Percentiles rank a stretch among this genome's conserved stretches.
These are phyloP conservation scores for Alternaria sp. DNA, from an alignment of 2,329 filamentous ascomycete genomes.

Conservation along the genomic window DNA sequence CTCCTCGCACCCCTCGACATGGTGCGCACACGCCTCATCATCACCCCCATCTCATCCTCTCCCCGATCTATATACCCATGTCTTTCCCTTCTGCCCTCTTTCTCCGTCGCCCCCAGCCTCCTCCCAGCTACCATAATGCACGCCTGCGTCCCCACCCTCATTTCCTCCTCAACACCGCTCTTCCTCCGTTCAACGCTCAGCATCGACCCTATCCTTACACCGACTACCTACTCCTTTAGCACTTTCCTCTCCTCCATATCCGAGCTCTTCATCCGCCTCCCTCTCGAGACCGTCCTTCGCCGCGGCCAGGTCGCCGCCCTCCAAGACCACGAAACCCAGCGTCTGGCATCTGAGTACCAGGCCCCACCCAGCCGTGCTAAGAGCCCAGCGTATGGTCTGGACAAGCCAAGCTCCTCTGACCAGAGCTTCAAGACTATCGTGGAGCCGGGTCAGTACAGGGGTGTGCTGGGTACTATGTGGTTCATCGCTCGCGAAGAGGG, in stretches of 20 bases:
- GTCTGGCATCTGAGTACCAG: constrained; percentile 34
- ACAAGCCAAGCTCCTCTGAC: constrained; percentile 18
- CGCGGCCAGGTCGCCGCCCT: constrained; percentile 80
- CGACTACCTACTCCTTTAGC: constrained; percentile 79
- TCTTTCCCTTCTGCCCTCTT: constrained; percentile 77
- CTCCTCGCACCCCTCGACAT: constrained; percentile 87
- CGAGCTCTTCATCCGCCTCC: constrained; percentile 85
- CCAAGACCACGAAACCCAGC: constrained; percentile 43
- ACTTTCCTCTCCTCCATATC: constrained; percentile 81
- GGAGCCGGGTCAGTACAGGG: constrained; percentile 78
- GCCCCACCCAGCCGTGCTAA: constrained; percentile 21
- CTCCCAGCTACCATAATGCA: constrained; percentile 86
- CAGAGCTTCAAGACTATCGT: constrained; percentile 72
- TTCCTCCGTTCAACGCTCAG: constrained; percentile 83
- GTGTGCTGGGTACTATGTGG: constrained; percentile 92
- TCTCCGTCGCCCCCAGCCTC: constrained; percentile 70
- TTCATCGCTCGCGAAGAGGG: constrained; percentile 86
- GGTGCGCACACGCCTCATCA: constrained; percentile 82
- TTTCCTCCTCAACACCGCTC: constrained; percentile 82
- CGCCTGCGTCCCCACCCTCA: constrained; percentile 80
- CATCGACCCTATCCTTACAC: constrained; percentile 81
- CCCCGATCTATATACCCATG: constrained; percentile 80
- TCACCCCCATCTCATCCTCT: constrained; percentile 77
- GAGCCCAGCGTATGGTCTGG: constrained; percentile 27
- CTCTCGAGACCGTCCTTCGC: constrained; percentile 88